Conservation (phyloP, 371 early-diverging fungal species). For the Rhizopus arrhizus region DNA sequence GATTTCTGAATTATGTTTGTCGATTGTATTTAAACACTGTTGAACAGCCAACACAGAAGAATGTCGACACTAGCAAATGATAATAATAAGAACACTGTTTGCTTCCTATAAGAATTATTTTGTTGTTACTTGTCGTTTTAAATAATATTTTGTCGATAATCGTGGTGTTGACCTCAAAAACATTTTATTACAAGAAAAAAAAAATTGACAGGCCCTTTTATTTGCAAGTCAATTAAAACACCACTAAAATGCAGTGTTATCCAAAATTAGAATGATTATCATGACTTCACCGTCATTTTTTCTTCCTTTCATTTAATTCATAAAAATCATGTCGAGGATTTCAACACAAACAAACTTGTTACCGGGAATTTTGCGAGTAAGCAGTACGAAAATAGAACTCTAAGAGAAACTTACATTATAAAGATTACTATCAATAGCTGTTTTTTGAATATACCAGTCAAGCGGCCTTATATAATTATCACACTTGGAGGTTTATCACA, state of each 20-base stretch:
- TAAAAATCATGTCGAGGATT: neutral
- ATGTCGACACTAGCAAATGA: constrained; percentile 9
- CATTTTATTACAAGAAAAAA: neutral
- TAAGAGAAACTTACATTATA: neutral
- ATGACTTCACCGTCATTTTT: constrained; percentile 6
- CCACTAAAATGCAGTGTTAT: neutral
- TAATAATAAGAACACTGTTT: neutral
- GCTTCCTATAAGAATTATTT: neutral
- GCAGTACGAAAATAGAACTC: neutral
- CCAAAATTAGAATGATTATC: constrained; percentile 4
- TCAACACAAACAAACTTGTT: neutral
- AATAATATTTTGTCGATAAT: neutral
- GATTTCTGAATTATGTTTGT: constrained; percentile 28
- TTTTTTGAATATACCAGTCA: constrained; percentile 36
- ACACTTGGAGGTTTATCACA: constrained; percentile 37
- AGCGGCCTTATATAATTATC: constrained; percentile 39
- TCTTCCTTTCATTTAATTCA: neutral
- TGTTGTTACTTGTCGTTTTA: neutral
- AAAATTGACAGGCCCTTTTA: neutral
- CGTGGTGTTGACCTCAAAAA: neutral
- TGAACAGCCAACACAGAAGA: constrained; percentile 18
- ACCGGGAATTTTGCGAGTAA: constrained; percentile 22
- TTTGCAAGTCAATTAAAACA: neutral
- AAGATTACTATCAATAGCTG: constrained; percentile 36
- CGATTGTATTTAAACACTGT: constrained; percentile 28